These are phyloP conservation scores for Corylus avellana DNA, from an alignment of 306 rosid species.

Conservation along the genomic window DNA sequence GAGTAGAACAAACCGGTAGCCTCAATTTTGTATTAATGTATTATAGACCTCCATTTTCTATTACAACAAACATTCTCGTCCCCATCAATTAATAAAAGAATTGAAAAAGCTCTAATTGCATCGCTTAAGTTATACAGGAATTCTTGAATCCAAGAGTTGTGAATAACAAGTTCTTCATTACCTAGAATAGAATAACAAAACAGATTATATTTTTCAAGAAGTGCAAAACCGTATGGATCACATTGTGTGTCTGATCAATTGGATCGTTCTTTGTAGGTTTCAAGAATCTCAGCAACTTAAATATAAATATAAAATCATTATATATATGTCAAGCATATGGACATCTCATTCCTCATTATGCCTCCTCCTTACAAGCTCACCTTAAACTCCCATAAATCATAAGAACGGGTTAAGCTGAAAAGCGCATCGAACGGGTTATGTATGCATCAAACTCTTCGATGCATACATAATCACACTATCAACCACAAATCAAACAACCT, in stretches of 20 bases:
- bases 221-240: too few species aligned
- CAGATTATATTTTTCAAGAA: too few species aligned
- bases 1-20: background rate
- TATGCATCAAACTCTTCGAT: too few species aligned
- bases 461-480: background rate
- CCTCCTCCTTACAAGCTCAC: background rate
- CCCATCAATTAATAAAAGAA: background rate
- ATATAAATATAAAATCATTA: background rate
- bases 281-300: background rate
- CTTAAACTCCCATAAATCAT: background rate
- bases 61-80: background rate
- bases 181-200: too few species aligned
- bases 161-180: too few species aligned
- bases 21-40: background rate
- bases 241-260: too few species aligned
- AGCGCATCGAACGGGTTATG: background rate
- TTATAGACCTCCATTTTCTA: background rate
- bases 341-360: background rate
- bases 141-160: too few species aligned
- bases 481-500: background rate
- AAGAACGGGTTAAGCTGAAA: background rate
- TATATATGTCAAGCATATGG: background rate
- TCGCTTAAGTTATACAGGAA: too few species aligned
- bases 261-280: too few species aligned
- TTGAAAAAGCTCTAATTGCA: too few species aligned